A percentile compares a stretch with the other conserved stretches of the same genome.
Conservation (phyloP, 2,329 filamentous ascomycete species). For the Penicillium oxalicum region DNA sequence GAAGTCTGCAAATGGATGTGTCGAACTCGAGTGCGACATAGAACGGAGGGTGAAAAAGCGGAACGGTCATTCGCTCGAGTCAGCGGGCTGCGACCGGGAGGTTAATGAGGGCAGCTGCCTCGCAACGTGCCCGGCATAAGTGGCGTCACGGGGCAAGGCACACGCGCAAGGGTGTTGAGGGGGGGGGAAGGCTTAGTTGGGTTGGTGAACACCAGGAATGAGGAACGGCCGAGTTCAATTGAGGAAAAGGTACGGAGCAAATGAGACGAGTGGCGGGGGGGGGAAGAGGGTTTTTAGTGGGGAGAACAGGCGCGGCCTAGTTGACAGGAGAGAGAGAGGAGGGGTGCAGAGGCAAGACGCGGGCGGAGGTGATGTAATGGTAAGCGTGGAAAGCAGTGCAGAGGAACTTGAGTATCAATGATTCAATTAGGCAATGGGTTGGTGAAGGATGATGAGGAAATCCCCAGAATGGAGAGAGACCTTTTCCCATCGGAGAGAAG, state of each 20-base stretch:
- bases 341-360: too few species aligned
- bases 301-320: slow-evolving; percentile 10
- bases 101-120: slow-evolving; percentile 30
- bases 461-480: too few species aligned
- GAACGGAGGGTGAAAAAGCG: slow-evolving; percentile 7
- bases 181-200: neutral
- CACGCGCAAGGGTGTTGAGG: slow-evolving; percentile 12
- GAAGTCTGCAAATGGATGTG: slow-evolving; percentile 18
- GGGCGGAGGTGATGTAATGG: too few species aligned
- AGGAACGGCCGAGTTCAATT: neutral
- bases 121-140: slow-evolving; percentile 28
- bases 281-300: slow-evolving; percentile 1
- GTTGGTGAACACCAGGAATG: slow-evolving; percentile 13
- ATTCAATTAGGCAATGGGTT: too few species aligned
- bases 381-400: too few species aligned
- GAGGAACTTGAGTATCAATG: too few species aligned
- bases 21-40: slow-evolving; percentile 19
- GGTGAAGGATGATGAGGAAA: too few species aligned
- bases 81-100: slow-evolving; percentile 23
- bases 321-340: too few species aligned
- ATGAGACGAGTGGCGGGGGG: slow-evolving; percentile 5
- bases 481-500: too few species aligned
- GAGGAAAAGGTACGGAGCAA: neutral
- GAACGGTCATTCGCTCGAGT: slow-evolving; percentile 23
- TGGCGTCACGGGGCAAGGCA: slow-evolving; percentile 18